These are phyloP conservation scores for Aspergillus amoenus DNA, from an alignment of 2,329 filamentous ascomycete genomes.

Conservation along the genomic window DNA sequence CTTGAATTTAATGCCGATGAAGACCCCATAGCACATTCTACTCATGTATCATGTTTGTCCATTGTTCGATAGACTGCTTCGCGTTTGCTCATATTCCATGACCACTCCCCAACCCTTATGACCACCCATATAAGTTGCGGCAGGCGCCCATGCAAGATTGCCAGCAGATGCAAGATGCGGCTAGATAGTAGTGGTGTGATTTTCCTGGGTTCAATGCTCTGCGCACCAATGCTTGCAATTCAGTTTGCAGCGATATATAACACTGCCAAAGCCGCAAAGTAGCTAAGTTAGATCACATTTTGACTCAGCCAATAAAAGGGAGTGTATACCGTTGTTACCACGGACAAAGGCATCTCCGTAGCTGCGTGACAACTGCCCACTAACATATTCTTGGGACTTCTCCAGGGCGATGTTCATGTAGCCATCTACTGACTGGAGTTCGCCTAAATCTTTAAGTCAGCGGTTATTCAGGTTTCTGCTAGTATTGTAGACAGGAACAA, in stretches of 20 bases:
- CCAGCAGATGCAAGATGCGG: no score
- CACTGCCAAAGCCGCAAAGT: constrained; percentile 19
- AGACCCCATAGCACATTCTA: no score
- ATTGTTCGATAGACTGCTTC: no score
- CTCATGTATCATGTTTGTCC: no score
- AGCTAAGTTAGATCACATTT: neutral
- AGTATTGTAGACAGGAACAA: neutral
- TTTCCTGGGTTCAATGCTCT: neutral
- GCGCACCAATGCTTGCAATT: neutral
- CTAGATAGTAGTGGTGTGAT: neutral
- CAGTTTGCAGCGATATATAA: constrained; percentile 42
- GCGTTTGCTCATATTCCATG: no score
- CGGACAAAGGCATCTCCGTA: constrained; percentile 95
- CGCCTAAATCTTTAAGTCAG: constrained; percentile 58
- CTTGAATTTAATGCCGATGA: no score
- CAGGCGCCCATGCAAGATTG: no score
- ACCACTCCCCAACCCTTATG: no score
- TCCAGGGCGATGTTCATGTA: constrained; percentile 99
- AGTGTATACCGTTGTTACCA: constrained; percentile 80
- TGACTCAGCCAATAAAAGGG: neutral
- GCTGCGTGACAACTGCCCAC: constrained; percentile 75
- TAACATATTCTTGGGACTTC: constrained; percentile 88
- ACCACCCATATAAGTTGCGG: no score
- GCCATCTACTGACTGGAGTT: constrained; percentile 93
- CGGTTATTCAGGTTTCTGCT: neutral